Conservation (phyloP, 805 yeast species). For the Sugiyamaella marilandica region DNA sequence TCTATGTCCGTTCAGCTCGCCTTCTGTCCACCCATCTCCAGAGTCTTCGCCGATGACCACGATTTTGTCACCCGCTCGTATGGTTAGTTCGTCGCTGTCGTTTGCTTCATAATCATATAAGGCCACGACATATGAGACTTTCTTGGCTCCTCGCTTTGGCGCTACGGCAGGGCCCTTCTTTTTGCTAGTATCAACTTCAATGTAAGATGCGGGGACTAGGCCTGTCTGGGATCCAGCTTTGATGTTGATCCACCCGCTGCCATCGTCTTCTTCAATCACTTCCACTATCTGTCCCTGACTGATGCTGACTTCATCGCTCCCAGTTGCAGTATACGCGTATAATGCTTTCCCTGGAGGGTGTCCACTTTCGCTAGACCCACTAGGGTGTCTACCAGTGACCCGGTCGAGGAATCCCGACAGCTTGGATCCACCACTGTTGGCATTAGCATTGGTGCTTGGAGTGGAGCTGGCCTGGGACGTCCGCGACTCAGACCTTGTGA, state of each 20-base stretch:
- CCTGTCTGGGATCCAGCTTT: slow-evolving; percentile 55
- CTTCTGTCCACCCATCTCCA: slow-evolving; percentile 93
- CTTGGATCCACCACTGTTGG: slow-evolving; percentile 2
- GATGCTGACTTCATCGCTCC: slow-evolving; percentile 69
- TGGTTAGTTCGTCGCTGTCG: slow-evolving; percentile 73
- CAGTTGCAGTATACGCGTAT: slow-evolving; percentile 62
- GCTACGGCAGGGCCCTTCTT: slow-evolving; percentile 75
- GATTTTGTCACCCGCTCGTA: slow-evolving; percentile 69
- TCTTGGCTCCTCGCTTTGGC: slow-evolving; percentile 68
- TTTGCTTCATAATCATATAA: slow-evolving; percentile 71
- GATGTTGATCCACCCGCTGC: slow-evolving; percentile 87
- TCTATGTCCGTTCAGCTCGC: slow-evolving; percentile 59
- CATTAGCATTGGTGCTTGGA: background rate
- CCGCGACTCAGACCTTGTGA: background rate
- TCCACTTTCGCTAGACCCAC: background rate
- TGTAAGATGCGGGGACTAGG: slow-evolving; percentile 78
- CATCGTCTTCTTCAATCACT: slow-evolving; percentile 68
- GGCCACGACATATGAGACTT: slow-evolving; percentile 53
- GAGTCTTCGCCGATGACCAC: slow-evolving; percentile 59
- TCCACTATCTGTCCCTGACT: slow-evolving; percentile 55
- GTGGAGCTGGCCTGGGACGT: slow-evolving; percentile 5
- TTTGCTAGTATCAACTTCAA: slow-evolving; percentile 40
- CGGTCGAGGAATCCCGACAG: slow-evolving; percentile 18
- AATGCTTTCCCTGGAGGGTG: slow-evolving; percentile 52
- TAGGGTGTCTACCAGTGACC: no score